phyloP scores from a whole-genome alignment of 441 rosid species.

The Lepidium campestre region DNA sequence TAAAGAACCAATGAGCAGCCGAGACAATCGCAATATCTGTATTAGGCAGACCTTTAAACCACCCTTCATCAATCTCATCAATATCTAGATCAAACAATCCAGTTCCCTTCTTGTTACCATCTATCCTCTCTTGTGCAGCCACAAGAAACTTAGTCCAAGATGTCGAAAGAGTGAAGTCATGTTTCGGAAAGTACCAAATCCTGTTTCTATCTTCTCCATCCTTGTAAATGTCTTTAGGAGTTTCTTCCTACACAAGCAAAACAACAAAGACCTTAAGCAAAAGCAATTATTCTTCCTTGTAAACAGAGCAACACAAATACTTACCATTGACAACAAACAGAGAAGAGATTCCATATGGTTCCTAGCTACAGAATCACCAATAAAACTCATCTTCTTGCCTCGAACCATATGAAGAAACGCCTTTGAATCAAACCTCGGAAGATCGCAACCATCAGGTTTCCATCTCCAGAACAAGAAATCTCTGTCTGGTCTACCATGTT shows the following conservation, averaged over 20 bases:
- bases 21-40: conserved; percentile 63
- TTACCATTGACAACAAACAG: conserved; percentile 73
- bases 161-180: conserved; percentile 61
- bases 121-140: conserved; percentile 37
- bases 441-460: conserved; percentile 75
- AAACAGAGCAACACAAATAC: background rate
- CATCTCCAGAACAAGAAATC: conserved; percentile 82
- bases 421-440: conserved; percentile 59
- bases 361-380: conserved; percentile 87
- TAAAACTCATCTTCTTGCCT: conserved; percentile 71
- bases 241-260: conserved; percentile 52
- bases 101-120: conserved; percentile 38
- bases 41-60: conserved; percentile 39
- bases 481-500: conserved; percentile 55
- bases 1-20: conserved; percentile 76
- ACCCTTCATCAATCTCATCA: conserved; percentile 40
- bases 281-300: conserved; percentile 10
- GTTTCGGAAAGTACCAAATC: conserved; percentile 58
- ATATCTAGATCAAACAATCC: conserved; percentile 47
- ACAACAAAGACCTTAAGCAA: background rate
- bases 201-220: conserved; percentile 56
- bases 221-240: conserved; percentile 40
- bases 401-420: conserved; percentile 45
- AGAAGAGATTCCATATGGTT: conserved; percentile 88
- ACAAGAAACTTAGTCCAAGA: conserved; percentile 68